Conservation (phyloP, 2,329 filamentous ascomycete genomes). For the Ophiostoma tasmaniense region DNA sequence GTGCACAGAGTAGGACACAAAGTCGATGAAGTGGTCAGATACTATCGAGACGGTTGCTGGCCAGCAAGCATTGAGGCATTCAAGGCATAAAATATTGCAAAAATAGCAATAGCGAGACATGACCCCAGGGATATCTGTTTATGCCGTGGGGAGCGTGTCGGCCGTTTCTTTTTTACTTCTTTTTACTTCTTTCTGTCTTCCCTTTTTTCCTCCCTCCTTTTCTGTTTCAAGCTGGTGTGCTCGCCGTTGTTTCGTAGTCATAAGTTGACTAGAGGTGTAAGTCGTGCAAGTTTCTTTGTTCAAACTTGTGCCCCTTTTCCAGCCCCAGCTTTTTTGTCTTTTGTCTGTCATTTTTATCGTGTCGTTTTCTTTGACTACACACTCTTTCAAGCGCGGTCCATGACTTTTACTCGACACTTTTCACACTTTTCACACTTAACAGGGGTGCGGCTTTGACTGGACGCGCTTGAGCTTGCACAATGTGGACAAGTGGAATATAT, state of each 20-base stretch:
- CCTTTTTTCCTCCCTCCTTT: too few relatives aligned
- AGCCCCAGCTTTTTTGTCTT: neutral
- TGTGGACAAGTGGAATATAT: neutral
- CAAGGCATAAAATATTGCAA: neutral
- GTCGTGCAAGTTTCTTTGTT: neutral
- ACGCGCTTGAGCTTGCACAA: neutral
- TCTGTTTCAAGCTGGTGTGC: constrained; percentile 12
- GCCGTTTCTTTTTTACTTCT: neutral
- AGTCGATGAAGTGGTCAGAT: neutral
- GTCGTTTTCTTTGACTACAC: neutral
- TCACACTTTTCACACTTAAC: neutral
- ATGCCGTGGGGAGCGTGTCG: neutral
- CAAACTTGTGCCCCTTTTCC: neutral
- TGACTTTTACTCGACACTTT: neutral
- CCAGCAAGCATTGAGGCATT: too few relatives aligned
- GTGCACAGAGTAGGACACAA: neutral
- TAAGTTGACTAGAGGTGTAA: neutral
- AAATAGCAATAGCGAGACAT: neutral
- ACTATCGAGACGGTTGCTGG: neutral
- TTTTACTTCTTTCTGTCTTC: too few relatives aligned
- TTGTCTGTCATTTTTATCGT: neutral
- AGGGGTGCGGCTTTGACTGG: neutral
- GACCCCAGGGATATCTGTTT: neutral
- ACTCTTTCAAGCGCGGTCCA: neutral
- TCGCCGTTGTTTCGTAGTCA: neutral